Conservation (phyloP, 2,329 filamentous ascomycete genomes). For the Penicillium thymicola region DNA sequence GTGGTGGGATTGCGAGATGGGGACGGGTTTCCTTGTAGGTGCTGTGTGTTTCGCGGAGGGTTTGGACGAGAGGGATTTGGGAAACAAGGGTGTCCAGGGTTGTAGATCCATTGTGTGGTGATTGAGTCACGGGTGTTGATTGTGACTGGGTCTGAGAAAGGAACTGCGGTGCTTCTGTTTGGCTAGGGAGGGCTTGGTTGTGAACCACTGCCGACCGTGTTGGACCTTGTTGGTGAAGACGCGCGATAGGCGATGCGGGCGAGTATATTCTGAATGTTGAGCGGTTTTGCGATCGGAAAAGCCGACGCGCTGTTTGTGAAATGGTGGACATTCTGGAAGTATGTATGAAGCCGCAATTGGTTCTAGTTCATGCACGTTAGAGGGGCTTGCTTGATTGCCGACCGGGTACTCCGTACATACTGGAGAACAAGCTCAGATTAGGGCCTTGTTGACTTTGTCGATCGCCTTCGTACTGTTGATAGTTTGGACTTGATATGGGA, state of each 20-base stretch:
- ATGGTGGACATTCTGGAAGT: conserved; percentile 11
- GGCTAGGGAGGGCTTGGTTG: conserved; percentile 21
- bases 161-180: conserved; percentile 9
- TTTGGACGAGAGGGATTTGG: conserved; percentile 63
- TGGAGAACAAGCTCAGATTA: not conserved
- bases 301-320: conserved; percentile 7
- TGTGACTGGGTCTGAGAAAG: conserved; percentile 3
- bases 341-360: not conserved
- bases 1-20: conserved; percentile 74
- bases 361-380: not conserved
- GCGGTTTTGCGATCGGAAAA: conserved; percentile 11
- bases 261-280: conserved; percentile 1
- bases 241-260: conserved; percentile 3
- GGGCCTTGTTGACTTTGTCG: not conserved
- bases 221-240: conserved; percentile 23
- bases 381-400: not conserved
- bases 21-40: conserved; percentile 72
- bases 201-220: conserved; percentile 23
- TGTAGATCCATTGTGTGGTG: not conserved
- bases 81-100: conserved; percentile 27
- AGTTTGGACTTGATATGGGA: not conserved
- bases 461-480: not conserved
- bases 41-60: conserved; percentile 59
- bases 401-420: not conserved
- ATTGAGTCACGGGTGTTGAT: not conserved